These are phyloP conservation scores for Saccharomycopsis schoenii DNA, from an alignment of 805 yeast species.

Conservation along the genomic window DNA sequence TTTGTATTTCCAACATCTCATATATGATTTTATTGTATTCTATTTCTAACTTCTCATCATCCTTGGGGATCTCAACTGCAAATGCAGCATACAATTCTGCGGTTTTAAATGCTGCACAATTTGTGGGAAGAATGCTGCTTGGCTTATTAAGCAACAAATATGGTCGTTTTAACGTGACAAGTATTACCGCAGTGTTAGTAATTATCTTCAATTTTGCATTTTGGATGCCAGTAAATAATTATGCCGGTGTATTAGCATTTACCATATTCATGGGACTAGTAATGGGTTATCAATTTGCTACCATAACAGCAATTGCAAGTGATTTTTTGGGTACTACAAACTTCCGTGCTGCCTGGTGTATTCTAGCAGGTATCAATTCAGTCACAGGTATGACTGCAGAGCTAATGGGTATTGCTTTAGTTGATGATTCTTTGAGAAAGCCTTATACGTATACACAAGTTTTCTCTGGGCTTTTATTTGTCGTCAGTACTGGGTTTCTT, in stretches of 20 bases:
- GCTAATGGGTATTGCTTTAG: slow-evolving; percentile 43
- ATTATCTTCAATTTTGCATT: slow-evolving; percentile 33
- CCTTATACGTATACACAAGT: slow-evolving; percentile 33
- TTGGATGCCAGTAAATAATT: slow-evolving; percentile 40
- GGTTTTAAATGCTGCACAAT: slow-evolving; percentile 36
- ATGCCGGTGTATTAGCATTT: slow-evolving; percentile 32
- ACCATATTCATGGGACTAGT: slow-evolving; percentile 34
- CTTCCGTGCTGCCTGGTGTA: slow-evolving; percentile 32
- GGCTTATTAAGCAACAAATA: slow-evolving; percentile 35
- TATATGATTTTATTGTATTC: slow-evolving; percentile 39
- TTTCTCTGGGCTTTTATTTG: slow-evolving; percentile 29
- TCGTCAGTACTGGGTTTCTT: slow-evolving; percentile 25
- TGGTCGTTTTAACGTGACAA: slow-evolving; percentile 39
- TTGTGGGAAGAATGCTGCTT: slow-evolving; percentile 39
- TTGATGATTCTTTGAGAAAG: slow-evolving; percentile 17
- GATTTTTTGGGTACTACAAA: slow-evolving; percentile 31
- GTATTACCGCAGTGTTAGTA: slow-evolving; percentile 27
- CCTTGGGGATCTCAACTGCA: slow-evolving; percentile 35
- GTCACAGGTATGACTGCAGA: slow-evolving; percentile 37
- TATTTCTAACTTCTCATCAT: slow-evolving; percentile 35
- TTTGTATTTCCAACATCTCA: slow-evolving; percentile 33
- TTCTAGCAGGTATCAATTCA: slow-evolving; percentile 26
- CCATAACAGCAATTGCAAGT: slow-evolving; percentile 30
- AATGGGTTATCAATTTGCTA: slow-evolving; percentile 37
- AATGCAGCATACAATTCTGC: slow-evolving; percentile 39